Evolutionary conservation across 129 eudicot genomes (phyloP).

Genomic region (Arctium minus): DNA sequence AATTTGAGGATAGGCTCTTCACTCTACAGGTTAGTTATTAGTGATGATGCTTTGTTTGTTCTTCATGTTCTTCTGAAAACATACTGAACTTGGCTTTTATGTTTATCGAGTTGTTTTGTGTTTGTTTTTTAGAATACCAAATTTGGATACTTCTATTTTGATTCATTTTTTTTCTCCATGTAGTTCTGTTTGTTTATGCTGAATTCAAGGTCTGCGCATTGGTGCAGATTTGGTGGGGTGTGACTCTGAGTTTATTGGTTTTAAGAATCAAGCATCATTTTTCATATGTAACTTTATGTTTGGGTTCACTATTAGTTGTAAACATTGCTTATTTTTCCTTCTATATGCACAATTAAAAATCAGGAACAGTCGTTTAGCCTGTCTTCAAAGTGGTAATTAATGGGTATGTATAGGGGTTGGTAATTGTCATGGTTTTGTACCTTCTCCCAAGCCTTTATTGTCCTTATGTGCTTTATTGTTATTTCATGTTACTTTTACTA

Average conservation of each 20-base stretch:
- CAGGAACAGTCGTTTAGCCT: background rate
- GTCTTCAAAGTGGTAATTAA: background rate
- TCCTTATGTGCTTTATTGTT: background rate
- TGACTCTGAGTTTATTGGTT: too few species aligned
- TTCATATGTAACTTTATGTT: background rate
- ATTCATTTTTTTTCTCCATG: background rate
- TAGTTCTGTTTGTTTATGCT: background rate
- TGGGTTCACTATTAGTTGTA: background rate
- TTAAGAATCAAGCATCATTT: background rate
- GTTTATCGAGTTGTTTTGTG: background rate
- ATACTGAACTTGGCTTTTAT: background rate
- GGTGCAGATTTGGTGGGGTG: background rate
- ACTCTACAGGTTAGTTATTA: conserved; percentile 74
- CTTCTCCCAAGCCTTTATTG: background rate
- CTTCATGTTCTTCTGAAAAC: background rate
- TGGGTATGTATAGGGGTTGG: background rate
- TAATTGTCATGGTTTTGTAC: background rate
- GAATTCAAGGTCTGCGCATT: background rate
- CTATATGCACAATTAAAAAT: background rate
- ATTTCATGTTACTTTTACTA: background rate
- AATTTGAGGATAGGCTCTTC: conserved; percentile 94
- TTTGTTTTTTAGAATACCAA: background rate
- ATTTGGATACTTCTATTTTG: background rate
- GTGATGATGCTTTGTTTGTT: background rate
- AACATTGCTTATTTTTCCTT: background rate